Base-by-base conservation (phyloP, 768 basidiomycete species). In the Ramaria sp. region DNA sequence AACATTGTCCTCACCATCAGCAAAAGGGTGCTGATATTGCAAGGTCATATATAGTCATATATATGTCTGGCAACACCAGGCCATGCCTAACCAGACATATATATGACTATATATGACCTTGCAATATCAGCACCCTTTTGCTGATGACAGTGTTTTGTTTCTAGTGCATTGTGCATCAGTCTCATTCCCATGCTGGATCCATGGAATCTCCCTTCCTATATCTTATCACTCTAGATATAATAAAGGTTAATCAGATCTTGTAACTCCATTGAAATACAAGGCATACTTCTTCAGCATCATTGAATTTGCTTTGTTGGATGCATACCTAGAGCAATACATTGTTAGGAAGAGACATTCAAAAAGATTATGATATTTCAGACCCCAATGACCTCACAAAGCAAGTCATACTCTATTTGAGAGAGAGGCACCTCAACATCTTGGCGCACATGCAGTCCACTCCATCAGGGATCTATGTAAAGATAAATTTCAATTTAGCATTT, bases 261-360 rank as follows among this genome's bases (percentile, higher is more conserved):
- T 24, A 42, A n/a, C 33, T 55, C 10, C 49, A 41, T 47, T 5
- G 27, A 27, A 13, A 22, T n/a, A 43, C n/a, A 17, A 15, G 30
- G 33, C n/a, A 15, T 20, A 11, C 83, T 46, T 71, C 68, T 62
- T 85, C 79, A 1, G 86, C 85, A 6, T 73, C 74, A 34, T 76
- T 76, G 60, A 86, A 87, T 62, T 88, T 83, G 59, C 80, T 82
- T 19, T 88, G 75, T 72, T 82, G 78, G 41, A 84, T 81, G 2
- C 76, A 76, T 17, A 85, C 76, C 85, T 87, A 51, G 0, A 27
- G 55, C 58, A 13, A 52, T 55, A 34, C 33, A 19, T 19, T 27
- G 27, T 41, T 39, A 27, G 2, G 27, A 42, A n/a, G 24, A 58
- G 30, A 13, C 59, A 34, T 48, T 5, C 12, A 42, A 51, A n/a